Evolutionary conservation across 169 alveolate species (phyloP).

Genomic region (Neospora caninum): DNA sequence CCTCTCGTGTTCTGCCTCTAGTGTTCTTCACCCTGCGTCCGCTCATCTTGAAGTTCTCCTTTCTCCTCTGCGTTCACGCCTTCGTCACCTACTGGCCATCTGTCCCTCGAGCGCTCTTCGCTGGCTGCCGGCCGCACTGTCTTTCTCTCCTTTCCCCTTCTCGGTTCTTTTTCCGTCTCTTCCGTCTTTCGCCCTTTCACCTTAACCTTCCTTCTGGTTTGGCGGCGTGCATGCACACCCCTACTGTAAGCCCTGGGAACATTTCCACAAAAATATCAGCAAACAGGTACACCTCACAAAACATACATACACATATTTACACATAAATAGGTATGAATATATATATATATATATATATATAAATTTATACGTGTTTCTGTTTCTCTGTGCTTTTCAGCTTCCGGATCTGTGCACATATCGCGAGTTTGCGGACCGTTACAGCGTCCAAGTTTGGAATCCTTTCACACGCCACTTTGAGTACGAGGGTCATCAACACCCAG

Average conservation of each 20-base stretch:
- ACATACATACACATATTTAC: neutral
- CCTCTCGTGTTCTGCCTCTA: too few species aligned
- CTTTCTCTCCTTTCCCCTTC: too few species aligned
- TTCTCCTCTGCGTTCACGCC: too few species aligned
- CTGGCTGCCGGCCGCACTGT: too few species aligned
- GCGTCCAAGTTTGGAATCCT: slow-evolving; percentile 48
- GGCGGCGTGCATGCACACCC: too few species aligned
- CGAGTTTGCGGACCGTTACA: slow-evolving; percentile 81
- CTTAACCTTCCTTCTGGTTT: too few species aligned
- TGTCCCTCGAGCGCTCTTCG: too few species aligned
- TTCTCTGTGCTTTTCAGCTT: slow-evolving; percentile 36
- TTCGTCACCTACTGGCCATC: too few species aligned
- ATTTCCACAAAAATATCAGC: neutral
- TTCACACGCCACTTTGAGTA: slow-evolving; percentile 74
- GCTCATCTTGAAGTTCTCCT: too few species aligned
- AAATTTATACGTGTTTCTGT: neutral
- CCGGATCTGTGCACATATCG: slow-evolving; percentile 77
- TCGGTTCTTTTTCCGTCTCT: too few species aligned
- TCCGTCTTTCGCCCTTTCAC: neutral
- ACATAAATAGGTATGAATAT: neutral
- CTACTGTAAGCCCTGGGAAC: neutral
- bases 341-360: neutral
- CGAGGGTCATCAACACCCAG: slow-evolving; percentile 84
- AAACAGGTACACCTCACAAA: too few species aligned
- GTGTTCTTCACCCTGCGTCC: too few species aligned